Evolutionary conservation across 2,329 filamentous ascomycete genomes (phyloP).

Genomic region (Trichophaea hybrida): DNA sequence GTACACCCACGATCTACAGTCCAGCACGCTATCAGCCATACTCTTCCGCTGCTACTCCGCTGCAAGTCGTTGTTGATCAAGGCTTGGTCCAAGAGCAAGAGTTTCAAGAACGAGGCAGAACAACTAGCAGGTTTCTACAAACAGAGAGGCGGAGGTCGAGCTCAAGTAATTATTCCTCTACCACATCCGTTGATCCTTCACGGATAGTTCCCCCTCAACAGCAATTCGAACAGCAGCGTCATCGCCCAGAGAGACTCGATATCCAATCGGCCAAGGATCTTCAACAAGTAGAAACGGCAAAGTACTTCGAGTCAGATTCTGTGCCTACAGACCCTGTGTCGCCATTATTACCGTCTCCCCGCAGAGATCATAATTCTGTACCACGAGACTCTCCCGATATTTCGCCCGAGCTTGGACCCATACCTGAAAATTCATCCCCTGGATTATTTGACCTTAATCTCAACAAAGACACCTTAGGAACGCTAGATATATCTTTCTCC

Average conservation of each 20-base stretch:
- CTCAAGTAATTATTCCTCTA: neutral
- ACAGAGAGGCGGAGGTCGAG: neutral
- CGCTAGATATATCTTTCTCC: neutral
- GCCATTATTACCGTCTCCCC: neutral
- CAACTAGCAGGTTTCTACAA: neutral
- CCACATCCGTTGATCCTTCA: neutral
- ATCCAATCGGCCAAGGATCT: neutral
- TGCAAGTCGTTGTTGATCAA: neutral
- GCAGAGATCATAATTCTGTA: neutral
- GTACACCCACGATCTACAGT: neutral
- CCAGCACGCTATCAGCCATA: neutral
- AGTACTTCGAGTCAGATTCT: slow-evolving; percentile 1
- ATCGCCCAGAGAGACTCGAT: neutral
- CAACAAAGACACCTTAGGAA: neutral
- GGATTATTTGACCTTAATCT: neutral
- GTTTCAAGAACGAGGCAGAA: neutral
- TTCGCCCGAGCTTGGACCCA: neutral
- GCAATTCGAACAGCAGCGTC: neutral
- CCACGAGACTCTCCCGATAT: neutral
- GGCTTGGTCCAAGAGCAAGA: neutral
- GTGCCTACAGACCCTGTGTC: neutral
- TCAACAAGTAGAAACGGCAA: slow-evolving; percentile 1
- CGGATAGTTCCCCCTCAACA: neutral
- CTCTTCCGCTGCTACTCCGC: neutral
- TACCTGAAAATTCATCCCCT: neutral